These are phyloP conservation scores for Pseudocercospora fuligena DNA, from an alignment of 2,329 filamentous ascomycete species.

Conservation along the genomic window DNA sequence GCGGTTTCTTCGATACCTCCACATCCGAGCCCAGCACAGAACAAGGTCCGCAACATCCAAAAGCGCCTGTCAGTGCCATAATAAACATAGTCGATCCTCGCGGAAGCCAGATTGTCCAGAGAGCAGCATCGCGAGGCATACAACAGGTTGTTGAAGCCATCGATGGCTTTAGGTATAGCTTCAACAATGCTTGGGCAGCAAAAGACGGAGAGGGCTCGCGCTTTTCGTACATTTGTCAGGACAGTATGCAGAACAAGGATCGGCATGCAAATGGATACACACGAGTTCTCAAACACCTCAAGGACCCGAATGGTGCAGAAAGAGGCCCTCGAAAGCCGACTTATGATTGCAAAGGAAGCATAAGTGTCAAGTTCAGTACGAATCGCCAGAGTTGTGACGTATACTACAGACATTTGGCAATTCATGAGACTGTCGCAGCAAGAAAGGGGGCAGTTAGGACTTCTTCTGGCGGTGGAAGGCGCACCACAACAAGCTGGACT, in stretches of 20 bases:
- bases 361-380: conserved; percentile 55
- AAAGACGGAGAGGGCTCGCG: conserved; percentile 52
- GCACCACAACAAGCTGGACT: conserved; percentile 9
- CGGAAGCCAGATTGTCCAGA: conserved; percentile 50
- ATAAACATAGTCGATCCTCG: conserved; percentile 42
- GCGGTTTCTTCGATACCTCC: conserved; percentile 17
- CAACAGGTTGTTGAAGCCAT: conserved; percentile 50
- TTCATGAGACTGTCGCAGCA: conserved; percentile 54
- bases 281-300: conserved; percentile 35
- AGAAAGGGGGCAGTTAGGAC: conserved; percentile 46
- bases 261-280: conserved; percentile 49
- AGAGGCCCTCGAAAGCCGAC: conserved; percentile 47
- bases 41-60: conserved; percentile 25
- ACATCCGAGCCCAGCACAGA: conserved; percentile 7
- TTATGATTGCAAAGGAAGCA: conserved; percentile 54
- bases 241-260: conserved; percentile 57
- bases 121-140: conserved; percentile 53
- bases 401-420: conserved; percentile 52
- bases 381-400: conserved; percentile 49
- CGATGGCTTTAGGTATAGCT: conserved; percentile 55
- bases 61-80: conserved; percentile 31
- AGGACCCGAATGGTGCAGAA: conserved; percentile 27
- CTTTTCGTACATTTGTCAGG: conserved; percentile 57
- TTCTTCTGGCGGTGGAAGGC: conserved; percentile 6
- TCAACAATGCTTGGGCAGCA: conserved; percentile 56